A percentile compares a stretch with the other conserved stretches of the same genome.
Conservation (phyloP, 164 flowering plant species). For the Dillenia suffruticosa region DNA sequence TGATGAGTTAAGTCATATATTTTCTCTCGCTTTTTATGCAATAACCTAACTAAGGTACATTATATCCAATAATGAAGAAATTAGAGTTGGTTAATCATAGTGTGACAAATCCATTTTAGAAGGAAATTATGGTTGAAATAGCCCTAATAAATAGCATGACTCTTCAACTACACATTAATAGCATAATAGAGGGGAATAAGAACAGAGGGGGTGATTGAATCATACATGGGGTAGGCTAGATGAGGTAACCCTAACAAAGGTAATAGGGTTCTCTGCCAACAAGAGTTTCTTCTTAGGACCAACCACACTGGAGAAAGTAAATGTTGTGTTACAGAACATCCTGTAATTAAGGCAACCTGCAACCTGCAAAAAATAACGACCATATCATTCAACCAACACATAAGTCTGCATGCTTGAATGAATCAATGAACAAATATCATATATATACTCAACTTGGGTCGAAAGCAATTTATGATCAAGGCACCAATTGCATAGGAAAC, state of each 20-base stretch:
- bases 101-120: too few relatives aligned
- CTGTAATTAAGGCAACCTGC: constrained; percentile 53
- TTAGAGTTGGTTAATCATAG: too few relatives aligned
- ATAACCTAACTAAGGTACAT: too few relatives aligned
- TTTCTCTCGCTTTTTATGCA: too few relatives aligned
- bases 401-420: background rate
- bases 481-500: constrained; percentile 44
- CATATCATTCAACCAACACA: background rate
- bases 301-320: constrained; percentile 62
- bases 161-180: background rate
- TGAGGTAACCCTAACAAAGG: constrained; percentile 37
- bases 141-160: too few relatives aligned
- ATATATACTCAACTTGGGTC: constrained; percentile 49
- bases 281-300: constrained; percentile 68
- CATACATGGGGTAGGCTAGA: constrained; percentile 62
- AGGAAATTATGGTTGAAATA: too few relatives aligned
- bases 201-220: background rate
- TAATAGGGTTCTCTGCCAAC: constrained; percentile 56
- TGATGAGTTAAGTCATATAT: too few relatives aligned
- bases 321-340: constrained; percentile 61
- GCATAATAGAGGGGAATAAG: background rate
- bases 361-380: constrained; percentile 22
- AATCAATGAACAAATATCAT: background rate
- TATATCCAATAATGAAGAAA: too few relatives aligned
- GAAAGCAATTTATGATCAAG: constrained; percentile 43